A percentile compares a stretch with the other conserved stretches of the same genome.
Conservation (phyloP, 139 green algal species). For the Coelastrella sp. region DNA sequence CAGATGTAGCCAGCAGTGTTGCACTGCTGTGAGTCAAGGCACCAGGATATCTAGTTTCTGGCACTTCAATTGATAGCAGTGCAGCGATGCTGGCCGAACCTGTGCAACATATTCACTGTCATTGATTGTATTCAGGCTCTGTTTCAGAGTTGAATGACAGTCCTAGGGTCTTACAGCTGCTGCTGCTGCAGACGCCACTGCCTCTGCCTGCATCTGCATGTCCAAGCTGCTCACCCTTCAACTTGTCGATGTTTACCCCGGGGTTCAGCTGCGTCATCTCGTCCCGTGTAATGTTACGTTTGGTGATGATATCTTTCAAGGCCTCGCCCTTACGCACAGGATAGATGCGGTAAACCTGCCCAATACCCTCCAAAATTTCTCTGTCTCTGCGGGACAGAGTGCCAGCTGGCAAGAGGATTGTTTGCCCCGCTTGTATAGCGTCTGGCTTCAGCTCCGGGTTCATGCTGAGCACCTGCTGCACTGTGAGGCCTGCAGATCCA, state of each 20-base stretch:
- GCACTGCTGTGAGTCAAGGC: too few species aligned
- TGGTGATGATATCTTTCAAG: slow-evolving; percentile 78
- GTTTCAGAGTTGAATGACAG: neutral
- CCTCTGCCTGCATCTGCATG: neutral
- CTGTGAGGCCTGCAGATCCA: slow-evolving; percentile 29
- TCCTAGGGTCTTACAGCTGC: neutral
- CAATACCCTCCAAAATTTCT: slow-evolving; percentile 88
- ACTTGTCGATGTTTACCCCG: slow-evolving; percentile 71
- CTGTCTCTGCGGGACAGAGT: slow-evolving; percentile 84
- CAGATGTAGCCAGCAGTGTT: too few species aligned
- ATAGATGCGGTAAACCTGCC: slow-evolving; percentile 73
- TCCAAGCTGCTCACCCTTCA: slow-evolving; percentile 60
- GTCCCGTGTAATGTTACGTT: slow-evolving; percentile 74
- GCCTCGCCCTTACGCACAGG: slow-evolving; percentile 83
- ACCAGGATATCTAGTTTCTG: too few species aligned
- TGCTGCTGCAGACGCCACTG: neutral
- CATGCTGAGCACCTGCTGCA: slow-evolving; percentile 46
- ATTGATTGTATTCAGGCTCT: too few species aligned
- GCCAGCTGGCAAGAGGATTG: slow-evolving; percentile 84
- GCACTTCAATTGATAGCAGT: too few species aligned
- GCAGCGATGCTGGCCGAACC: too few species aligned
- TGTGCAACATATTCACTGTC: too few species aligned
- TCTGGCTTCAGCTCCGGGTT: slow-evolving; percentile 43
- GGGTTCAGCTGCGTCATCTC: slow-evolving; percentile 86
- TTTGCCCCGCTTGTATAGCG: slow-evolving; percentile 63